phyloP scores from a whole-genome alignment of 78 protist genomes.

The Planoprotostelium fungivorum region DNA sequence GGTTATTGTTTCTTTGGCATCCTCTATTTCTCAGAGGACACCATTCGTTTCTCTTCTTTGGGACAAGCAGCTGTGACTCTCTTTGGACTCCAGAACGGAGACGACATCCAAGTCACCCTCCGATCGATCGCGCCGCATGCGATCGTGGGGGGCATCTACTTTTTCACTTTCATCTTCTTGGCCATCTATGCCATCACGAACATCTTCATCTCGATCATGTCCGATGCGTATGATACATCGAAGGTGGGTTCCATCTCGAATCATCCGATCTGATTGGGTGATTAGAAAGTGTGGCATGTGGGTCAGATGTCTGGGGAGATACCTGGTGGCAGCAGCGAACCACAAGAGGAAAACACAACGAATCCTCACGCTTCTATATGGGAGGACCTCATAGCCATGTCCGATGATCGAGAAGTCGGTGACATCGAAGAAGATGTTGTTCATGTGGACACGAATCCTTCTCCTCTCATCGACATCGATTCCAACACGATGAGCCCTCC shows the following conservation, averaged over 20 bases:
- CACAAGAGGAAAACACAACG: neutral
- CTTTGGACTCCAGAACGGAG: slow-evolving; percentile 65
- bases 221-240: neutral
- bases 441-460: too few species aligned
- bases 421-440: too few species aligned
- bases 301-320: neutral
- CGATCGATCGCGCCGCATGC: slow-evolving; percentile 41
- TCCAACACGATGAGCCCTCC: too few species aligned
- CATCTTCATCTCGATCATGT: slow-evolving; percentile 62
- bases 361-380: neutral
- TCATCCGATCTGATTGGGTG: neutral
- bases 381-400: neutral
- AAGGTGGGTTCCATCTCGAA: neutral
- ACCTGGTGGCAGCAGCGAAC: neutral
- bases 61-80: slow-evolving; percentile 55
- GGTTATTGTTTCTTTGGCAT: slow-evolving; percentile 60
- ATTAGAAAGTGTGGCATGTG: neutral
- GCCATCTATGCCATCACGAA: slow-evolving; percentile 53
- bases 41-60: slow-evolving; percentile 26
- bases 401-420: neutral
- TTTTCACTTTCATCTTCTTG: slow-evolving; percentile 38
- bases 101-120: slow-evolving; percentile 51
- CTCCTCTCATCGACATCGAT: too few species aligned
- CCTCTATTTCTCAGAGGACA: slow-evolving; percentile 31
- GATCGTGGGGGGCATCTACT: slow-evolving; percentile 30